Conservation (phyloP, 208 protist genomes). For the Strigomonas culicis region DNA sequence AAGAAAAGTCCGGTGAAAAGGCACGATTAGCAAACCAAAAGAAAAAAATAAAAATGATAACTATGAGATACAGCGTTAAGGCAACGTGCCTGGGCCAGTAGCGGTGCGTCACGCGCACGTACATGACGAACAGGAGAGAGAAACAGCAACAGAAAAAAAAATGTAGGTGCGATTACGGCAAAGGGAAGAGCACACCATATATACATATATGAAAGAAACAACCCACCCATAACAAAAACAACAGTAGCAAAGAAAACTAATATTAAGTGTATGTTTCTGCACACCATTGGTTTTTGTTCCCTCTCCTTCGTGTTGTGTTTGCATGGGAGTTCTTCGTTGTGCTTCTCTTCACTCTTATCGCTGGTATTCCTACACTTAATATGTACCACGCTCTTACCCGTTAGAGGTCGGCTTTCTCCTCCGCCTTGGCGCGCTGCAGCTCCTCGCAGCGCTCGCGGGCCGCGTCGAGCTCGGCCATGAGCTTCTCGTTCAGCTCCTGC, state of each 20-base stretch:
- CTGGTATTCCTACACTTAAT: constrained; percentile 13
- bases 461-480: constrained; percentile 4
- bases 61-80: not conserved
- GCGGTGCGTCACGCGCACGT: no score
- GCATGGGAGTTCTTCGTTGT: not conserved
- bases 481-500: not conserved
- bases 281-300: no score
- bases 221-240: constrained; percentile 10
- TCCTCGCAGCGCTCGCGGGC: constrained; percentile 6
- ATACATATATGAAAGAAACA: no score
- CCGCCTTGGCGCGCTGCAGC: constrained; percentile 13
- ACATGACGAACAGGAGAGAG: no score
- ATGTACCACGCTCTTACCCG: not conserved
- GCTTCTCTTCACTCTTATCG: constrained; percentile 13
- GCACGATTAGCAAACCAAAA: not conserved
- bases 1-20: not conserved
- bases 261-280: not conserved
- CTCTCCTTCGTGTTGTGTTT: constrained; percentile 14
- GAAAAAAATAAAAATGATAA: not conserved
- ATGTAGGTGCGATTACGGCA: no score
- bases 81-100: not conserved
- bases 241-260: constrained; percentile 1
- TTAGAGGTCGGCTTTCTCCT: constrained; percentile 8
- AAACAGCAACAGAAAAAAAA: no score
- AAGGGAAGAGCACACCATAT: no score